Conservation (phyloP, 2,329 filamentous ascomycete genomes). For the Colletotrichum higginsianum region DNA sequence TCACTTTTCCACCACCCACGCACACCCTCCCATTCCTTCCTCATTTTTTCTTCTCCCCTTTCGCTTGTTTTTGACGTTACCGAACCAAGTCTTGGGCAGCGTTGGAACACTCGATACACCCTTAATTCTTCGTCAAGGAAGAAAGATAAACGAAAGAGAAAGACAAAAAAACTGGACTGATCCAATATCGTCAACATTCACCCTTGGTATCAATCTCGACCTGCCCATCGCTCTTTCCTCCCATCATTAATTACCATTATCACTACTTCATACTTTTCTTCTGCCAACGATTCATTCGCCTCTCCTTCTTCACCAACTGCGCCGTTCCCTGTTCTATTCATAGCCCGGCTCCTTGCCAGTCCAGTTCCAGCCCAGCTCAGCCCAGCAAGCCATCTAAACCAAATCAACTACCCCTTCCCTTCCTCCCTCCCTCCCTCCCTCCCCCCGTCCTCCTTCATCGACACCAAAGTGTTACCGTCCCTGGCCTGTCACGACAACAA, state of each 20-base stretch:
- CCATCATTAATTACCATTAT: not conserved
- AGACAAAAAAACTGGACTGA: not conserved
- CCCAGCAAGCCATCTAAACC: conserved; percentile 31
- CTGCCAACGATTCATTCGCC: conserved; percentile 9
- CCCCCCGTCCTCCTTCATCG: conserved; percentile 5
- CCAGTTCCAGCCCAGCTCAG: conserved; percentile 35
- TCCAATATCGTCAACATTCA: not conserved
- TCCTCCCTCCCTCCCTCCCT: too few relatives aligned
- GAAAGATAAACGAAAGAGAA: not conserved
- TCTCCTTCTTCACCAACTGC: conserved; percentile 28
- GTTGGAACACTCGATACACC: not conserved
- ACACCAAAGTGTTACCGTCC: conserved; percentile 27
- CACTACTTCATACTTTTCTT: not conserved
- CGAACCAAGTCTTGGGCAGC: conserved; percentile 6
- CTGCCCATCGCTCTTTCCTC: conserved; percentile 21
- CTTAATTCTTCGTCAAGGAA: conserved; percentile 4
- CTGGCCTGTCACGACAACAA: conserved; percentile 30
- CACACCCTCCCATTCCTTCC: not conserved
- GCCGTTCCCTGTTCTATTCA: conserved; percentile 41
- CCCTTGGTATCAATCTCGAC: not conserved
- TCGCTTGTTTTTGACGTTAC: conserved; percentile 6
- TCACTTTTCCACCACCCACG: not conserved
- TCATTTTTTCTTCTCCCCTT: not conserved
- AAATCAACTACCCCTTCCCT: conserved; percentile 21
- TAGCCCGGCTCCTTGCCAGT: conserved; percentile 31